phyloP scores from a whole-genome alignment of 441 rosid species.

The Corymbia calophylla region DNA sequence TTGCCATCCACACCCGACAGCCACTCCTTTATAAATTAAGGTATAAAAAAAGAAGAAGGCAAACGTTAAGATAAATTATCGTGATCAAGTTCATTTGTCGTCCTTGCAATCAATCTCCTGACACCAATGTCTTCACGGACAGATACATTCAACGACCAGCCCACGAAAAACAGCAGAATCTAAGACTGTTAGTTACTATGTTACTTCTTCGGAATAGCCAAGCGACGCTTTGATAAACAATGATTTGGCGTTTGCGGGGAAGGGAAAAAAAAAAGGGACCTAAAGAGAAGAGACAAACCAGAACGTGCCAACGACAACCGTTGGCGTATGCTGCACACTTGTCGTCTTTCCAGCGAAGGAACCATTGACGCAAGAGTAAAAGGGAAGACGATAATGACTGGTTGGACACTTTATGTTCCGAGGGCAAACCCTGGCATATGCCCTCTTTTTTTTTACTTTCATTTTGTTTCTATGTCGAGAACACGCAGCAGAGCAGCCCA shows the following conservation, averaged over 20 bases:
- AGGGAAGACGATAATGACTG: background rate
- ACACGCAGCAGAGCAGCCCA: background rate
- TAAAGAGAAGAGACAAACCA: background rate
- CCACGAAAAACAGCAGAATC: background rate
- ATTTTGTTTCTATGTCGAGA: background rate
- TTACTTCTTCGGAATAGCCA: background rate
- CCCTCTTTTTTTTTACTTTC: background rate
- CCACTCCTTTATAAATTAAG: constrained; percentile 28
- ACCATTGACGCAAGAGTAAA: accelerated
- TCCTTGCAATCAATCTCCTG: background rate
- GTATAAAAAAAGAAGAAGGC: background rate
- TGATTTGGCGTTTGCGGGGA: background rate
- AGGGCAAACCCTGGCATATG: background rate
- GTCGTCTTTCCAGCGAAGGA: background rate
- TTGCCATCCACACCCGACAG: constrained; percentile 75
- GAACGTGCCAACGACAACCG: background rate
- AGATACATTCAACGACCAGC: background rate
- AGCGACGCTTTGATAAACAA: background rate
- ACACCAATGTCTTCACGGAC: background rate
- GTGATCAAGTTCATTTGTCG: background rate
- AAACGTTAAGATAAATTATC: background rate
- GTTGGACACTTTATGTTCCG: background rate
- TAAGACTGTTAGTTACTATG: background rate
- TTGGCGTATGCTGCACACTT: background rate
- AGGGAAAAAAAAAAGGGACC: background rate